phyloP scores from a whole-genome alignment of 2,329 filamentous ascomycete species.

The Allantophomopsis lycopodina region DNA sequence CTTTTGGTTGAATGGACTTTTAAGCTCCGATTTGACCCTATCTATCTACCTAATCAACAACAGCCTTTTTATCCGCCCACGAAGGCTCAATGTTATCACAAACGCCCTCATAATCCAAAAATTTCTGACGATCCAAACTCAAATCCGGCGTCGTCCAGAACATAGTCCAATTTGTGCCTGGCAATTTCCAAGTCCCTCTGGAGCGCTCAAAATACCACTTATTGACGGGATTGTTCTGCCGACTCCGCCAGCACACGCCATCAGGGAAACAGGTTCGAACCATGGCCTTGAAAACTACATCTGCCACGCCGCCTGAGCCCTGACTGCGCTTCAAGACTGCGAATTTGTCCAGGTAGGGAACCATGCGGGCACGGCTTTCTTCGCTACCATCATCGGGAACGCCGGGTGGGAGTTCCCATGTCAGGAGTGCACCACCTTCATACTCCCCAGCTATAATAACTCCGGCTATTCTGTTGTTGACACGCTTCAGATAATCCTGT shows the following conservation, averaged over 20 bases:
- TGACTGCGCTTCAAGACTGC: slow-evolving; percentile 82
- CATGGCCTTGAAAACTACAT: slow-evolving; percentile 95
- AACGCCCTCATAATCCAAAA: slow-evolving; percentile 62
- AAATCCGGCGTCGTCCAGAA: slow-evolving; percentile 82
- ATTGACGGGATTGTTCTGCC: slow-evolving; percentile 88
- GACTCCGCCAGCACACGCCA: slow-evolving; percentile 83
- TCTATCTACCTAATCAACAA: slow-evolving; percentile 32
- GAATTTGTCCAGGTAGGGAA: slow-evolving; percentile 96
- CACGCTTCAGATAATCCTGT: slow-evolving; percentile 67
- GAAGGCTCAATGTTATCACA: slow-evolving; percentile 51
- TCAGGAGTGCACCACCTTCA: slow-evolving; percentile 87
- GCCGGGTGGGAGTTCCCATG: slow-evolving; percentile 71
- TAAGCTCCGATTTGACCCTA: too few relatives aligned
- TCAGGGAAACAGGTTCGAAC: slow-evolving; percentile 75
- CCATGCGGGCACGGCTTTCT: slow-evolving; percentile 43
- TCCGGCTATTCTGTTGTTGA: slow-evolving; percentile 70
- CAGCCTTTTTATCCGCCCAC: slow-evolving; percentile 45
- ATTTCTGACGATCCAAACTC: slow-evolving; percentile 35
- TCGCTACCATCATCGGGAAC: slow-evolving; percentile 37
- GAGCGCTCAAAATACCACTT: slow-evolving; percentile 98
- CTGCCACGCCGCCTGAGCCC: slow-evolving; percentile 82
- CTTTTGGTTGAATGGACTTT: too few relatives aligned
- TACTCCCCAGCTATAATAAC: slow-evolving; percentile 94
- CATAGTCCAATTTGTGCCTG: slow-evolving; percentile 86
- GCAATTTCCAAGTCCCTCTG: slow-evolving; percentile 68